A percentile compares a stretch with the other conserved stretches of the same genome.
Evolutionary conservation across 1,284 basidiomycete species (phyloP).

Genomic region (Schizophyllum commune): DNA sequence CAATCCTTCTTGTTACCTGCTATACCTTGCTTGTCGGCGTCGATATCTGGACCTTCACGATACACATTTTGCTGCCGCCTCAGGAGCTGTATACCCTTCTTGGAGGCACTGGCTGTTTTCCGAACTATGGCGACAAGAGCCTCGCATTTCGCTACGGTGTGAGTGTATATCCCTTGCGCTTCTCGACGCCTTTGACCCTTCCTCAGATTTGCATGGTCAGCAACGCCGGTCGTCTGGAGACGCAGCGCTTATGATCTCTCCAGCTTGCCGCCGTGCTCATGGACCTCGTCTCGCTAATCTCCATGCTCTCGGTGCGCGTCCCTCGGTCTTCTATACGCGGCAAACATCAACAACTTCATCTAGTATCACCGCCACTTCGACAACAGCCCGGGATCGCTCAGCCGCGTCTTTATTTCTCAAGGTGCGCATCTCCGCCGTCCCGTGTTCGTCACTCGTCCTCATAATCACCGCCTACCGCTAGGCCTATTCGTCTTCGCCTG

Average conservation of each 20-base stretch:
- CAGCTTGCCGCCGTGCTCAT: constrained; percentile 19
- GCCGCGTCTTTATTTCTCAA: constrained; percentile 22
- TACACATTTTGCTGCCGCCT: constrained; percentile 14
- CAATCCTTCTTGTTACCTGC: constrained; percentile 23
- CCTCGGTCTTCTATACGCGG: background rate
- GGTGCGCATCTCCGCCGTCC: constrained; percentile 9
- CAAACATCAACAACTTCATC: background rate
- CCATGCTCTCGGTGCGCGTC: constrained; percentile 23
- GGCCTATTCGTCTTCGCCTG: constrained; percentile 16
- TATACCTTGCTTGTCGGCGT: constrained; percentile 22
- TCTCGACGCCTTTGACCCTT: background rate
- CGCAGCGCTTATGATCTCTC: background rate
- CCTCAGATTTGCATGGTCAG: background rate
- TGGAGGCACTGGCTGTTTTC: constrained; percentile 28
- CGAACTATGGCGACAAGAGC: constrained; percentile 23
- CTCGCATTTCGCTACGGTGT: constrained; percentile 26
- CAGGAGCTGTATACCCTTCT: constrained; percentile 14
- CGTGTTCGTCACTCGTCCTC: too few relatives aligned
- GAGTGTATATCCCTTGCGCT: constrained; percentile 10
- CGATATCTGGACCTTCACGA: constrained; percentile 29
- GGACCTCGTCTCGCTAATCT: constrained; percentile 22
- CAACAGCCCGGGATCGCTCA: constrained; percentile 17
- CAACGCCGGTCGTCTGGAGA: background rate
- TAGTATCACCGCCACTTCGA: constrained; percentile 22
- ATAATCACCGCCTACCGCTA: constrained; percentile 2